These are phyloP conservation scores for Mucor velutinosus DNA, from an alignment of 371 early-diverging fungal genomes.

Conservation along the genomic window DNA sequence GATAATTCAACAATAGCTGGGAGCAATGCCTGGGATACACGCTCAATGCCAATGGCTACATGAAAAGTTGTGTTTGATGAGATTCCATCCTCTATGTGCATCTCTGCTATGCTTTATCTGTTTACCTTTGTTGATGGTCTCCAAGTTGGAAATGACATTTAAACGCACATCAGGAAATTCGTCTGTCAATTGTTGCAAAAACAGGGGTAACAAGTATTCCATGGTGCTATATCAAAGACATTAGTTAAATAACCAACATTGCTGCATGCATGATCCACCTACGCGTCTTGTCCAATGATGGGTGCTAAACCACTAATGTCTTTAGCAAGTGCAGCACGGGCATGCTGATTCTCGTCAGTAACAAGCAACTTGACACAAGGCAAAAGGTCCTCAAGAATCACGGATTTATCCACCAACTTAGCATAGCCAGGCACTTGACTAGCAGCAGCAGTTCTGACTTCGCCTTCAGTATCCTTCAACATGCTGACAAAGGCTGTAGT, in stretches of 20 bases:
- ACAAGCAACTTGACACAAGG: constrained; percentile 92
- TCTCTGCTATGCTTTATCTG: background rate
- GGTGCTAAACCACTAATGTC: constrained; percentile 95
- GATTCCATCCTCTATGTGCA: background rate
- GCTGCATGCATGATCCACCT: constrained; percentile 23
- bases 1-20: constrained; percentile 98
- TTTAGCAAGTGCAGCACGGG: constrained; percentile 93
- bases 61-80: background rate
- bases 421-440: constrained; percentile 89
- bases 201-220: constrained; percentile 92
- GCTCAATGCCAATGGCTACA: constrained; percentile 94
- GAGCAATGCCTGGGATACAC: constrained; percentile 93
- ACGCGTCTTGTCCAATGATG: constrained; percentile 91
- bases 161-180: constrained; percentile 97
- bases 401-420: constrained; percentile 77
- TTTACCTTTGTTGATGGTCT: constrained; percentile 86
- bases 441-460: constrained; percentile 94
- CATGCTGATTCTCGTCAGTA: constrained; percentile 93
- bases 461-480: constrained; percentile 94
- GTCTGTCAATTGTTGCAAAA: constrained; percentile 95
- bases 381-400: constrained; percentile 79
- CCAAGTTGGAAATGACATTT: constrained; percentile 96
- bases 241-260: background rate
- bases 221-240: constrained; percentile 65
- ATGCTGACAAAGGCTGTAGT: constrained; percentile 76